Conservation (phyloP, 1,284 basidiomycete species). For the Sphagnurus paluster region DNA sequence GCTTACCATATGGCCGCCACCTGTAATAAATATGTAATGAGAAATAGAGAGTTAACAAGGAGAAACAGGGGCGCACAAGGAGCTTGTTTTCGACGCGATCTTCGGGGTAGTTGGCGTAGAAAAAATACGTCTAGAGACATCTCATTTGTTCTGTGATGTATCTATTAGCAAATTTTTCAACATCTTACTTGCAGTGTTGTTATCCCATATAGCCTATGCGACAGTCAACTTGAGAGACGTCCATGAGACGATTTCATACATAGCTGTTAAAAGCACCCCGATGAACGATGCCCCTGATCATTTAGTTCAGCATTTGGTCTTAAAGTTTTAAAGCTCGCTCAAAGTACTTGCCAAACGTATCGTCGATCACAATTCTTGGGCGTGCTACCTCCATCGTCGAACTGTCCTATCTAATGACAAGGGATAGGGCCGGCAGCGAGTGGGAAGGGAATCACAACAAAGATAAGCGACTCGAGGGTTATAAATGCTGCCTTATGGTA, state of each 20-base stretch:
- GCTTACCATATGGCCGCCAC: constrained; percentile 29
- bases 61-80: constrained; percentile 6
- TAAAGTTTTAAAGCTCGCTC: background rate
- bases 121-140: constrained; percentile 19
- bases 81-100: constrained; percentile 15
- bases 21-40: constrained; percentile 14
- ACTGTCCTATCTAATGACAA: background rate
- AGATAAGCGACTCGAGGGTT: background rate
- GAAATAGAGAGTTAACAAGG: background rate
- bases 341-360: constrained; percentile 17
- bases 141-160: background rate
- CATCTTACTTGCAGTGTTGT: constrained; percentile 19
- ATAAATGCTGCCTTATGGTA: constrained; percentile 3
- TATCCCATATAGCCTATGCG: constrained; percentile 19
- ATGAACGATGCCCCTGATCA: constrained; percentile 19
- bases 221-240: background rate
- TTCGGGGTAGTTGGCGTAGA: constrained; percentile 16
- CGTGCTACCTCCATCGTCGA: constrained; percentile 5
- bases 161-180: background rate
- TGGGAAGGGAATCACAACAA: background rate
- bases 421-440: background rate
- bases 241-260: constrained; percentile 8
- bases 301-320: background rate
- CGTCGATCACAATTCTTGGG: constrained; percentile 13
- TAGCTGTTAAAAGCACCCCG: constrained; percentile 18